A percentile compares a stretch with the other conserved stretches of the same genome.
phyloP scores from a whole-genome alignment of 208 protist genomes.

The Trypanosoma rangeli region DNA sequence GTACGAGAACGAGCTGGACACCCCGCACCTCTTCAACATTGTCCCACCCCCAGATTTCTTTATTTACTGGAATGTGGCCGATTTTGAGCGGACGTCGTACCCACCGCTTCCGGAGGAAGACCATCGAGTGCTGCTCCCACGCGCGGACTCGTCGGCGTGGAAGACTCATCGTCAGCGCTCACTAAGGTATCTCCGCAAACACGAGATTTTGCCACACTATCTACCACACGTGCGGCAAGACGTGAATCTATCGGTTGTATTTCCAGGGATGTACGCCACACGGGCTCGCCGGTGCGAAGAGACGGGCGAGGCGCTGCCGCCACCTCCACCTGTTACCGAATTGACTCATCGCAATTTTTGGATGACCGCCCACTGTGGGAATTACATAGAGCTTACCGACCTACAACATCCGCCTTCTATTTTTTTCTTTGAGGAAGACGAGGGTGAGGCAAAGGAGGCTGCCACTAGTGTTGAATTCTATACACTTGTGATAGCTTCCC shows the following conservation, averaged over 20 bases:
- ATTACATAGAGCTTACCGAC: slow-evolving; percentile 90
- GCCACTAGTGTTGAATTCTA: slow-evolving; percentile 34
- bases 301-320: slow-evolving; percentile 49
- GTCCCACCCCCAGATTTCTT: slow-evolving; percentile 87
- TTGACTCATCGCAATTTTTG: slow-evolving; percentile 83
- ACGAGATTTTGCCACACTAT: slow-evolving; percentile 76
- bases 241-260: slow-evolving; percentile 89
- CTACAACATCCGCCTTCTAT: slow-evolving; percentile 81
- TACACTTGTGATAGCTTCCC: slow-evolving; percentile 84
- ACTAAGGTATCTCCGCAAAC: slow-evolving; percentile 79
- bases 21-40: slow-evolving; percentile 85
- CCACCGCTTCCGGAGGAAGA: slow-evolving; percentile 62
- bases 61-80: slow-evolving; percentile 79
- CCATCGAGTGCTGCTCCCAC: slow-evolving; percentile 73
- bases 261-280: slow-evolving; percentile 62
- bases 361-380: slow-evolving; percentile 90
- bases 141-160: slow-evolving; percentile 40
- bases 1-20: slow-evolving; percentile 90
- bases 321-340: slow-evolving; percentile 48
- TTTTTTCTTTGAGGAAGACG: slow-evolving; percentile 58
- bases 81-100: slow-evolving; percentile 87
- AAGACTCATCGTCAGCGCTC: slow-evolving; percentile 47
- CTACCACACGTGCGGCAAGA: slow-evolving; percentile 61
- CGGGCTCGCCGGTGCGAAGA: slow-evolving; percentile 54
- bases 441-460: slow-evolving; percentile 2